Evolutionary conservation across 306 rosid genomes (phyloP).

Genomic region (Casuarina equisetifolia): DNA sequence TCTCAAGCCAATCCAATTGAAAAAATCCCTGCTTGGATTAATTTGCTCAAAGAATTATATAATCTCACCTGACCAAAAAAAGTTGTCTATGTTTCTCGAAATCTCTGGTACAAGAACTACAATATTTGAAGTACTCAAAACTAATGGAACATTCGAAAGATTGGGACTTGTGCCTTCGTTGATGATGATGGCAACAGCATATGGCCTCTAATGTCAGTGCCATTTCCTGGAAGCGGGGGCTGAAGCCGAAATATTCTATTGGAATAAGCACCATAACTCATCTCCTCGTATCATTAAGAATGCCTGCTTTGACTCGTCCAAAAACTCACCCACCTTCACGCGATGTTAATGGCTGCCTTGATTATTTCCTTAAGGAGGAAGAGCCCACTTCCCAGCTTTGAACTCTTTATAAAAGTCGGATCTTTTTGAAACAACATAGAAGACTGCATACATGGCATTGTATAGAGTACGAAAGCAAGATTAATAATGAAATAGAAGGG

Average conservation of each 20-base stretch:
- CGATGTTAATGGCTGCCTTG: constrained; percentile 19
- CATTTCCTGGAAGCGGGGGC: not conserved
- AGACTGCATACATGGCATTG: constrained; percentile 55
- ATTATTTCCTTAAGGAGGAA: constrained; percentile 48
- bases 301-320: not conserved
- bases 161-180: not conserved
- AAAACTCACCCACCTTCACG: constrained; percentile 2
- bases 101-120: constrained; percentile 11
- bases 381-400: constrained; percentile 83
- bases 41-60: too few relatives aligned
- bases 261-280: constrained; percentile 11
- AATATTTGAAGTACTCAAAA: constrained; percentile 14
- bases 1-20: too few relatives aligned
- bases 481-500: not conserved
- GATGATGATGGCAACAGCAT: constrained; percentile 8
- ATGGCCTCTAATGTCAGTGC: not conserved
- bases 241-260: not conserved
- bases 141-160: constrained; percentile 15
- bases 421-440: constrained; percentile 72
- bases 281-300: constrained; percentile 9
- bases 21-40: too few relatives aligned
- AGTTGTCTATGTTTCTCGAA: not conserved
- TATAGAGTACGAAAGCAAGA: not conserved
- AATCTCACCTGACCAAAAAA: too few relatives aligned
- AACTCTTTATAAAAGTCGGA: constrained; percentile 75